Evolutionary conservation across 192 early-diverging fungal genomes (phyloP), one percentile per base, ranked within the genome.

Genomic region (Spizellomyces punctatus): DNA sequence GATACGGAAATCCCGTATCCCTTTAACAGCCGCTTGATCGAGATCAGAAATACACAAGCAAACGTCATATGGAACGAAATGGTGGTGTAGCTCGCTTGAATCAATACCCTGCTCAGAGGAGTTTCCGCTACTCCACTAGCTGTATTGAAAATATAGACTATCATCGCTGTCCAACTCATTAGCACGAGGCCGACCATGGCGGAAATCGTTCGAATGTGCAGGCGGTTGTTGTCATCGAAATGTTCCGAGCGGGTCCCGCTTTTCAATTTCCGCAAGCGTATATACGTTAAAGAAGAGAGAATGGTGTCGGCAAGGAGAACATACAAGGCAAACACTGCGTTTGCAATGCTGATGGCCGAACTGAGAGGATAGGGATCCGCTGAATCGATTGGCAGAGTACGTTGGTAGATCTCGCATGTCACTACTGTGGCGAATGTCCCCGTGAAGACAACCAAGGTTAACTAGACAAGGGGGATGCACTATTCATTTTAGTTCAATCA

Each of bases 11-110:
- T 2, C 52, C 52, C 52, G 52, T 54, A 54, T 19, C 3, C 52
- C 52, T 54, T 54, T 19, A 54, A 54, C 52, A 54, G 17, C 3
- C 17, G 52, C 52, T 54, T 54, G 52, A 54, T 54, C 52, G 52
- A 54, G 3, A 54, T 54, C 52, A 54, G 17, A 54, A n/a, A 54
- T n/a, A 54, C 17, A 19, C 52, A 54, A 54, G 16, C 17, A 19
- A 19, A 14, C 14, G 16, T 54, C 52, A 54, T 54, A 19, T 54
- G 17, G 16, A 19, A n/a, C 1, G 52, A 14, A 14, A 19, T 54
- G 16, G 17, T 19, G 16, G 52, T 54, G 52, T 54, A 54, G 0
- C 1, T n/a, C 52, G 17, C 14, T 19, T 54, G 52, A 54, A 19
- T 19, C 16, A 54, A 19, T 14, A 19, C 17, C 14, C 17, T 19